phyloP scores from a whole-genome alignment of 176 grass and related monocot species.

The Paspalum notatum region DNA sequence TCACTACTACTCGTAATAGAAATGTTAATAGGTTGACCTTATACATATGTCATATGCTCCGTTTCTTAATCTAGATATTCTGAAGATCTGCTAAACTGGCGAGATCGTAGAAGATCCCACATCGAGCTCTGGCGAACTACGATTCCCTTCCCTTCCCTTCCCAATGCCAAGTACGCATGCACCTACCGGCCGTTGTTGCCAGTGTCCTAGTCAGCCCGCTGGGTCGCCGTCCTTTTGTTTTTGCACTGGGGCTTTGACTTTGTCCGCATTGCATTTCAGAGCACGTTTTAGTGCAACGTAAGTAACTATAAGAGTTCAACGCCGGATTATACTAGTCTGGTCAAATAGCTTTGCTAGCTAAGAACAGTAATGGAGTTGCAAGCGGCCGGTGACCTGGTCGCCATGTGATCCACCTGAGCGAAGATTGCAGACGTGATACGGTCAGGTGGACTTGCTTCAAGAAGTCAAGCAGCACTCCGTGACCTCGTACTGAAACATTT shows the following conservation, averaged over 20 bases:
- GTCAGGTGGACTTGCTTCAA: constrained; percentile 31
- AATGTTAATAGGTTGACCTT: constrained; percentile 20
- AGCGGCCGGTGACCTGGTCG: background rate
- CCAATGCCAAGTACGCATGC: constrained; percentile 1
- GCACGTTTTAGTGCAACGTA: constrained; percentile 26
- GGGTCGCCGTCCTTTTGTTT: constrained; percentile 4
- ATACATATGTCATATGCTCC: background rate
- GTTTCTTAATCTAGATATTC: constrained; percentile 6
- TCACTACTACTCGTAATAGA: constrained; percentile 25
- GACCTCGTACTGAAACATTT: constrained; percentile 43
- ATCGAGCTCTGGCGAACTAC: constrained; percentile 6
- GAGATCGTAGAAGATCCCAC: constrained; percentile 28
- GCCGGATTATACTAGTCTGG: constrained; percentile 14
- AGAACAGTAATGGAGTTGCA: background rate
- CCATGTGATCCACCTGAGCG: constrained; percentile 45
- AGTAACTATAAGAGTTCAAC: too few relatives aligned
- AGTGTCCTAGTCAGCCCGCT: constrained; percentile 29
- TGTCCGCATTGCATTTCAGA: background rate
- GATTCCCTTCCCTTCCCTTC: constrained; percentile 1
- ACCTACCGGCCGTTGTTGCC: background rate
- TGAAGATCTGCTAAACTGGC: constrained; percentile 21
- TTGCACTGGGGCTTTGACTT: constrained; percentile 34
- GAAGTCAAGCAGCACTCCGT: too few relatives aligned
- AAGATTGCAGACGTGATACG: constrained; percentile 38
- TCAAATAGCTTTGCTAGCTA: constrained; percentile 26